Percentiles rank a stretch among this genome's conserved stretches.
Evolutionary conservation across 805 yeast genomes (phyloP).

Genomic region (Hanseniaspora nectarophila): DNA sequence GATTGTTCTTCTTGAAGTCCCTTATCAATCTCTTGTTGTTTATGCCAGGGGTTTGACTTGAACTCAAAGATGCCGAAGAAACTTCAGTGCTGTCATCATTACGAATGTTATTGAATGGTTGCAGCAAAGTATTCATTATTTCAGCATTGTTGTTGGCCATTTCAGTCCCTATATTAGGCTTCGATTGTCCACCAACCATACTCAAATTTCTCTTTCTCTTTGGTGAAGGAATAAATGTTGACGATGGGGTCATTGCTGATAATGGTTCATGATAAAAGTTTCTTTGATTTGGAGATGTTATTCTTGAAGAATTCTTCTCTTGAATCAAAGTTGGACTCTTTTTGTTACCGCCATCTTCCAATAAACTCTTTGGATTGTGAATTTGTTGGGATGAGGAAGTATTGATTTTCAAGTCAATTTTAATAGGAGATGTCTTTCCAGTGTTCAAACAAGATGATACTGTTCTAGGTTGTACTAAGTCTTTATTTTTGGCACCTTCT

Average conservation of each 20-base stretch:
- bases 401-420: constrained; percentile 9
- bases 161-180: not conserved
- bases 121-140: constrained; percentile 18
- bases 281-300: constrained; percentile 39
- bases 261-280: constrained; percentile 18
- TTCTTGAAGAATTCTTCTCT: constrained; percentile 21
- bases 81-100: not conserved
- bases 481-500: not conserved
- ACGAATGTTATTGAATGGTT: constrained; percentile 4
- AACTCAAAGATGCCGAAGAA: constrained; percentile 1
- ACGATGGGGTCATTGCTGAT: constrained; percentile 26
- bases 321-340: not conserved
- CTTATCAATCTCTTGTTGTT: constrained; percentile 21
- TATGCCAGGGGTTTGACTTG: not conserved
- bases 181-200: constrained; percentile 7
- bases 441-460: not conserved
- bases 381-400: not conserved
- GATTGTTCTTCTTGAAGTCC: constrained; percentile 36
- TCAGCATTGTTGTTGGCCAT: constrained; percentile 8
- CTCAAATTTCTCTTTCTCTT: constrained; percentile 15
- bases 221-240: constrained; percentile 26
- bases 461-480: not conserved
- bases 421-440: constrained; percentile 5
- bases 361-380: not conserved
- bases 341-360: not conserved